Conservation (phyloP, 1,284 basidiomycete species). For the Veloboletus limbatus region DNA sequence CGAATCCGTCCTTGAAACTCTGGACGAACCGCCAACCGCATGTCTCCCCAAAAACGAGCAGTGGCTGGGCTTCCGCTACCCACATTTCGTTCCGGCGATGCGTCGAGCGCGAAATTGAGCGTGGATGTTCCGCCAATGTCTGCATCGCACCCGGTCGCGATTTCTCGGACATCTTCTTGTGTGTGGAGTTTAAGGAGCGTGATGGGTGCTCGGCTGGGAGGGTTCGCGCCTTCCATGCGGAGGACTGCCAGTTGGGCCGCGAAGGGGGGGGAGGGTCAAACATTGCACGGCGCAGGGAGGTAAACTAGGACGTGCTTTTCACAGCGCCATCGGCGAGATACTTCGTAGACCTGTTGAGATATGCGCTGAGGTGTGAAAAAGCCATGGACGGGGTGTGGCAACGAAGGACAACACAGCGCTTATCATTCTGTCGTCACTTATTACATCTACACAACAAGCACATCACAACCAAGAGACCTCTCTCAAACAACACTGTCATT, state of each 20-base stretch:
- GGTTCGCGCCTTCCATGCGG: constrained; percentile 70
- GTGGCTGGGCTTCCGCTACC: constrained; percentile 44
- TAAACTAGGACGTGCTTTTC: constrained; percentile 32
- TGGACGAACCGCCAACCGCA: constrained; percentile 62
- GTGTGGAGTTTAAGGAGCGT: constrained; percentile 64
- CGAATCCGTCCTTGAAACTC: constrained; percentile 61
- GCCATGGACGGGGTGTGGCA: constrained; percentile 20
- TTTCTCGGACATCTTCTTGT: constrained; percentile 53
- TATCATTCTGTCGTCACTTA: too few species aligned
- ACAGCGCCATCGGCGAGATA: constrained; percentile 33
- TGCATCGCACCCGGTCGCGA: constrained; percentile 75
- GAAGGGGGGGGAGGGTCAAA: constrained; percentile 18
- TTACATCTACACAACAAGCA: too few species aligned
- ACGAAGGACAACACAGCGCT: neutral
- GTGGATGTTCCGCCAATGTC: constrained; percentile 87
- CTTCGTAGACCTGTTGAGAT: constrained; percentile 37
- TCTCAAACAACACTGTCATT: constrained; percentile 11
- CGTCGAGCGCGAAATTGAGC: constrained; percentile 63
- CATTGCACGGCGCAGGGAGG: constrained; percentile 1
- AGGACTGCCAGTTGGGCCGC: constrained; percentile 44
- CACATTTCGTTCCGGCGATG: constrained; percentile 40
- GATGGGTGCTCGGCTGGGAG: constrained; percentile 53
- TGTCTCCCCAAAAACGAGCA: constrained; percentile 72
- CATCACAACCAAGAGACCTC: neutral
- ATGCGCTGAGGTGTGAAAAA: constrained; percentile 36